These are phyloP conservation scores for Thelephora aurantiotincta DNA, from an alignment of 768 basidiomycete species.

Conservation along the genomic window DNA sequence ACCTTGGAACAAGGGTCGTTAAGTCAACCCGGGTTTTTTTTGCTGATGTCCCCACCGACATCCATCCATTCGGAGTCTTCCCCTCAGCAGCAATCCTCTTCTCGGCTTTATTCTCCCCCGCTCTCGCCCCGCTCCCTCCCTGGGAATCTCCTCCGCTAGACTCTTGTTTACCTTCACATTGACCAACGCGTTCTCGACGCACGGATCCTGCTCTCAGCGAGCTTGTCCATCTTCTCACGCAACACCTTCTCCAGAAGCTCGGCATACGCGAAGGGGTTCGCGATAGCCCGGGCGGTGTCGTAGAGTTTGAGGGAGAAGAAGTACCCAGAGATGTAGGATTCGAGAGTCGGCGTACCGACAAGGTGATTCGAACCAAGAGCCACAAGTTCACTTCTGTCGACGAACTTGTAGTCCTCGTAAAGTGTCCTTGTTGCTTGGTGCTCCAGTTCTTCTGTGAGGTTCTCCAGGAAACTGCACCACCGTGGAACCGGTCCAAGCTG, in stretches of 20 bases:
- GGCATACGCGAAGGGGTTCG: constrained; percentile 91
- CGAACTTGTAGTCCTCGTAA: constrained; percentile 97
- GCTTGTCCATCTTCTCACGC: constrained; percentile 80
- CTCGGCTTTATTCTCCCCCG: constrained; percentile 37
- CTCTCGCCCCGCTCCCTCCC: constrained; percentile 42
- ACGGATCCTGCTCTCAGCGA: constrained; percentile 88
- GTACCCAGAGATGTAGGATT: constrained; percentile 99
- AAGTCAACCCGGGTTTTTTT: constrained; percentile 39
- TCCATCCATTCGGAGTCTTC: constrained; percentile 18
- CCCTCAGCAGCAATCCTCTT: constrained; percentile 18
- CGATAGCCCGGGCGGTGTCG: constrained; percentile 87
- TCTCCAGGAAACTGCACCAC: constrained; percentile 97
- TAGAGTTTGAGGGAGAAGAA: constrained; percentile 94
- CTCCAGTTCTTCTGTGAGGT: constrained; percentile 97
- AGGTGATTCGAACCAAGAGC: constrained; percentile 89
- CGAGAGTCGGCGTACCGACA: constrained; percentile 86
- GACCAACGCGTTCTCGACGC: constrained; percentile 42
- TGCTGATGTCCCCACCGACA: constrained; percentile 15
- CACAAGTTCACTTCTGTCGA: constrained; percentile 75
- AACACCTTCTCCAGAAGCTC: constrained; percentile 87
- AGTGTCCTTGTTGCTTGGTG: constrained; percentile 64
- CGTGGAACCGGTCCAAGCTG: constrained; percentile 92
- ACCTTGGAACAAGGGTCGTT: constrained; percentile 82
- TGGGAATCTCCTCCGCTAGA: constrained; percentile 73
- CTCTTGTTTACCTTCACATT: constrained; percentile 73